Base-by-base conservation (phyloP, 192 early-diverging fungal species). In the Chytriomyces sp. region DNA sequence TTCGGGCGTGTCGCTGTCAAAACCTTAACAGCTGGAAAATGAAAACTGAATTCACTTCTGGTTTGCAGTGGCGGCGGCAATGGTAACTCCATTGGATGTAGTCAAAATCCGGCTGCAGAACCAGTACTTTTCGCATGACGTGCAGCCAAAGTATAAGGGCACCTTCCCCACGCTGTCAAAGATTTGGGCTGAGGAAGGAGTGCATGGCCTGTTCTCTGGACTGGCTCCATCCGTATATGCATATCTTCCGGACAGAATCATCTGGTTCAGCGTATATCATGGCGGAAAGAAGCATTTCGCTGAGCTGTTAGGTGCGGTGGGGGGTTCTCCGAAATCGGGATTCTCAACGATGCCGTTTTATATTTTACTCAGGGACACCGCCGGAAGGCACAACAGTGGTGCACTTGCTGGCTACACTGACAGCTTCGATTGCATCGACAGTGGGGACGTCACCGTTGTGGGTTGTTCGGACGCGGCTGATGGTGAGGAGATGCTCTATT, bases 31-130 rank as follows among this genome's bases (percentile, higher is more conserved):
- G 35, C 35, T 35, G 35, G 35, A 35, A 35, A 35, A 35, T 35
- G 35, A 35, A 35, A 35, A 35, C 35, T 35, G 35, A 35, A 35
- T 35, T 35, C 35, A 35, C 35, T 2, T 35, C 35, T 35, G 35
- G 35, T 35, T 35, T 35, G 35, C 35, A 35, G 35, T 35, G 35
- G 35, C 35, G 35, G 92, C 94, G 6, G 84, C 94, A 20, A 89
- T 95, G 20, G 94, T 93, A 9, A 94, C 94, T 81, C 97, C 97
- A 6, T 82, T 98, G 35, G 97, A 98, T 81, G 94, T 98, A 24
- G 92, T 96, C 60, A 98, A 98, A 75, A 93, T 96, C 26, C 86
- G 97, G 48, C 83, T 97, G 64, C 97, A 98, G 83, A 96, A 98
- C 80, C 94, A 96, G 70, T 74, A 16, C 47, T 76, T 46, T 64